These are phyloP conservation scores for Leccinum variicolor DNA, from an alignment of 768 basidiomycete genomes.

Conservation along the genomic window DNA sequence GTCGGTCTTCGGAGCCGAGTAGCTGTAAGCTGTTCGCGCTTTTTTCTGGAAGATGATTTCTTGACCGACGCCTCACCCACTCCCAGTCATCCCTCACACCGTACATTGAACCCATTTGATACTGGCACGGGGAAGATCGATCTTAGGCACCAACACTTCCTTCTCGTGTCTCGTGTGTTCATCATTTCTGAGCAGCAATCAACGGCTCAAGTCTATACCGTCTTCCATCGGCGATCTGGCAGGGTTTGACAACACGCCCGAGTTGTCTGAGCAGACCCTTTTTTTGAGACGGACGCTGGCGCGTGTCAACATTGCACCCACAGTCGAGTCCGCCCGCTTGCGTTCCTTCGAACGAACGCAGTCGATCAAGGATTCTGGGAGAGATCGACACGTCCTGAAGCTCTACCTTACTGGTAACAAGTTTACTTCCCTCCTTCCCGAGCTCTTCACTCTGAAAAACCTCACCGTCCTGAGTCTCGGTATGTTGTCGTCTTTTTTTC, in stretches of 20 bases:
- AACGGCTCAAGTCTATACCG: constrained; percentile 48
- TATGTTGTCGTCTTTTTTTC: constrained; percentile 33
- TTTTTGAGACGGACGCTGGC: constrained; percentile 25
- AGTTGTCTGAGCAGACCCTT: constrained; percentile 30
- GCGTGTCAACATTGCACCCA: constrained; percentile 37
- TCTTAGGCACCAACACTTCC: constrained; percentile 43
- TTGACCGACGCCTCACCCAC: constrained; percentile 7
- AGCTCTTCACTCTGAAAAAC: constrained; percentile 54
- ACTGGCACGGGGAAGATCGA: constrained; percentile 47
- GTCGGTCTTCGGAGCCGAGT: constrained; percentile 12
- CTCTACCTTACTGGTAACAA: constrained; percentile 55
- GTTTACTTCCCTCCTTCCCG: constrained; percentile 52
- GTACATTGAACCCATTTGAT: constrained; percentile 38
- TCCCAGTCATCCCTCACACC: constrained; percentile 8
- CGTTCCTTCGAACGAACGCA: constrained; percentile 27
- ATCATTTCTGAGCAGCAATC: constrained; percentile 29
- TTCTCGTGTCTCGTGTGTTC: constrained; percentile 7
- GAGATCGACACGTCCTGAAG: constrained; percentile 48
- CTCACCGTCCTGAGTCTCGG: constrained; percentile 63
- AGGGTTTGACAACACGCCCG: constrained; percentile 43
- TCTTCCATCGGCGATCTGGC: constrained; percentile 42
- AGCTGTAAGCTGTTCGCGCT: constrained; percentile 10
- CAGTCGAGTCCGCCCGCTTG: constrained; percentile 16
- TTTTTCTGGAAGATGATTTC: constrained; percentile 26
- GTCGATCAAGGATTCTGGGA: constrained; percentile 31